Evolutionary conservation across 257 asterid genomes (phyloP), one percentile per base, ranked within the genome.

Genomic region (Primulina tabacum): DNA sequence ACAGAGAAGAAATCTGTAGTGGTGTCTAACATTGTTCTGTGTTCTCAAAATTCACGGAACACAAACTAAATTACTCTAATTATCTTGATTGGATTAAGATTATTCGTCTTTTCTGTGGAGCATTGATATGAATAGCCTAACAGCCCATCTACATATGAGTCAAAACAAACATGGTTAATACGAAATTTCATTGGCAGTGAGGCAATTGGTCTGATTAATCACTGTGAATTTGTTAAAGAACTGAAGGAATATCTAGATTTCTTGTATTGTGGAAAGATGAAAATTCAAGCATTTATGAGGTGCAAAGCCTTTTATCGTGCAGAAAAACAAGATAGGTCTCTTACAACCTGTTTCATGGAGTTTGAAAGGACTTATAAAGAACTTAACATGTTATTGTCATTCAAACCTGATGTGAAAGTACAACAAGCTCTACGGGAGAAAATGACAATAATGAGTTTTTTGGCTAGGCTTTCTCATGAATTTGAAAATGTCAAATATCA

Each of bases 161-260:
- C 29, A 2, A 28, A 26, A 7, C 16, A 52, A 3, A 26, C 7
- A 0, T 67, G 47, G 70, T 8, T 65, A 37, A 69, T 70, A 0
- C 11, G 20, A 24, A 47, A 77, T 35, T 67, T 60, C 4, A 55
- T 77, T 33, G 74, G 56, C 4, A 29, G 1, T 28, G 69, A 62
- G 60, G 67, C 72, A 9, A 7, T 37, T 10, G 32, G 68, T 55
- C 9, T 66, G 38, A 38, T 72, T 53, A 68, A 56, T 72, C 70
- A 67, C 30, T 24, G 1, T n/a, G n/a, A n/a, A n/a, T 24, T 1
- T 24, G 26, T 28, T 28, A 3, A 28, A 28, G 86, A 33, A 35
- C 40, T 7, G 5, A 35, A 7, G 40, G 40, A 35, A 8, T 35
- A 35, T 8, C 10, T 35, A 8, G 40, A 35, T 35, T 35, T 35